These are phyloP conservation scores for Colletotrichum gigasporum DNA, from an alignment of 2,329 filamentous ascomycete genomes.

Conservation along the genomic window DNA sequence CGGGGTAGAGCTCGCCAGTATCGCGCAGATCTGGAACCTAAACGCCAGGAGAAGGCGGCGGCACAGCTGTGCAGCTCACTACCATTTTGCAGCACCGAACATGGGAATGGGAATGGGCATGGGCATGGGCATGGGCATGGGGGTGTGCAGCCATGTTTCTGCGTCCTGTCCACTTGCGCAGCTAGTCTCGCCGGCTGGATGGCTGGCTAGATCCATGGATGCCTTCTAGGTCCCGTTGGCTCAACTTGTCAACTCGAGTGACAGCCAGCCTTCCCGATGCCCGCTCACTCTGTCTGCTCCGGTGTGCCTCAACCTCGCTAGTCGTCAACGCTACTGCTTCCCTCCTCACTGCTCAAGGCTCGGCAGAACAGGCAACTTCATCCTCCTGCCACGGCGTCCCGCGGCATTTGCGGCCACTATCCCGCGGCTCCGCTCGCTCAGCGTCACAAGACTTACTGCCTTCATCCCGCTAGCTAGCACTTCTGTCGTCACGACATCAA, in stretches of 20 bases:
- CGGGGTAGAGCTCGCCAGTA: conserved; percentile 7
- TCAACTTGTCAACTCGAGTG: conserved; percentile 9
- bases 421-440: neutral
- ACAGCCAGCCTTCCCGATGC: neutral
- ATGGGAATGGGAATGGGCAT: neutral
- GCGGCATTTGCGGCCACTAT: neutral
- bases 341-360: neutral
- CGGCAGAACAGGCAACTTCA: neutral
- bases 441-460: neutral
- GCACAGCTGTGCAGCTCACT: conserved; percentile 13
- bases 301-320: neutral
- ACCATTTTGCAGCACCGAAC: neutral
- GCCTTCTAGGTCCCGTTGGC: conserved; percentile 13
- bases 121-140: neutral
- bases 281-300: conserved; percentile 7
- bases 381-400: neutral
- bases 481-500: neutral
- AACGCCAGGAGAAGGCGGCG: conserved; percentile 9
- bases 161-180: neutral
- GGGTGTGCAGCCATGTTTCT: neutral
- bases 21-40: conserved; percentile 17
- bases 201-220: neutral
- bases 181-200: neutral
- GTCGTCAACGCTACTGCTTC: neutral
- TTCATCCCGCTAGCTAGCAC: neutral